Percentiles rank a stretch among this genome's conserved stretches.
Evolutionary conservation across 805 yeast species (phyloP).

Genomic region (Candida namnaoensis): DNA sequence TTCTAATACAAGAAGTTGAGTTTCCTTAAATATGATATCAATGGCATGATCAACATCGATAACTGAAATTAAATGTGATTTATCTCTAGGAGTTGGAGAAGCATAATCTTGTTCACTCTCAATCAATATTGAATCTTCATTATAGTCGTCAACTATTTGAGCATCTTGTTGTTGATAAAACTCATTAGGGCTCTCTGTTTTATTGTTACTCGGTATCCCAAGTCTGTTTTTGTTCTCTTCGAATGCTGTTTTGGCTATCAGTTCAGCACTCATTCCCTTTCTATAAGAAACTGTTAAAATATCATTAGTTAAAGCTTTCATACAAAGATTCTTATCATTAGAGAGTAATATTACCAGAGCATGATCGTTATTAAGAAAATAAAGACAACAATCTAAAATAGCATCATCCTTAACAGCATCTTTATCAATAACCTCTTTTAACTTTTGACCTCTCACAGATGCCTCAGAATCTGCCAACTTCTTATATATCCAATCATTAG

Average conservation of each 20-base stretch:
- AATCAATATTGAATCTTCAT: no score
- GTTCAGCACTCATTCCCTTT: conserved; percentile 34
- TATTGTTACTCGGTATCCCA: background rate
- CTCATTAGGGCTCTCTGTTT: no score
- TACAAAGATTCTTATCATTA: conserved; percentile 77
- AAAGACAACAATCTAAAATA: conserved; percentile 77
- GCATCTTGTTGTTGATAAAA: no score
- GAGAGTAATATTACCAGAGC: conserved; percentile 57
- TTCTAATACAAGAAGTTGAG: conserved; percentile 29
- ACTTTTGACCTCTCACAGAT: conserved; percentile 56
- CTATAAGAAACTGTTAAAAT: conserved; percentile 49
- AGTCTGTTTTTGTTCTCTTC: conserved; percentile 16
- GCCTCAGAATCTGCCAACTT: conserved; percentile 40
- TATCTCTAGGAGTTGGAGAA: background rate
- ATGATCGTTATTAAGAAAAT: conserved; percentile 31
- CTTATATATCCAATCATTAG: conserved; percentile 69
- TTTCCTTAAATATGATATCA: conserved; percentile 29
- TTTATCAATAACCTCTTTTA: conserved; percentile 41
- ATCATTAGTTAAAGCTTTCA: conserved; percentile 63
- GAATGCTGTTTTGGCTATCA: conserved; percentile 32
- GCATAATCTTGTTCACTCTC: no score
- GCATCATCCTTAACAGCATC: conserved; percentile 61
- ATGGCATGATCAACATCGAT: conserved; percentile 11
- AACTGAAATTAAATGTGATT: background rate
- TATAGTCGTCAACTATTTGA: no score